Percentiles rank a stretch among this genome's conserved stretches.
Conservation (phyloP, 2,329 filamentous ascomycete genomes). For the Penicillium sp. region DNA sequence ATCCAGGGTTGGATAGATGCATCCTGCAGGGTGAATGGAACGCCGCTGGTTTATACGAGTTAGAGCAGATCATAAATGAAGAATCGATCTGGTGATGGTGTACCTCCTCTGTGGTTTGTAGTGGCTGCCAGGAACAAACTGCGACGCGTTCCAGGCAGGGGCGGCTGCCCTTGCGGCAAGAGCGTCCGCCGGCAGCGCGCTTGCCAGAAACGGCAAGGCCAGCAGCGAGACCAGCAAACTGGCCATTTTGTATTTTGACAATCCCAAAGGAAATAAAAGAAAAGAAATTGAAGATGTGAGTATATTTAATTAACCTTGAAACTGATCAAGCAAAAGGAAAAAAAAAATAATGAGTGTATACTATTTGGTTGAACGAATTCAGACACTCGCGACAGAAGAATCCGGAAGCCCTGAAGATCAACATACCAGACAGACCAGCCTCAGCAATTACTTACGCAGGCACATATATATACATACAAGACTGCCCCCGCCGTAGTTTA, state of each 20-base stretch:
- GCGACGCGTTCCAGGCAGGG: conserved; percentile 1
- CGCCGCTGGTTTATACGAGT: conserved; percentile 15
- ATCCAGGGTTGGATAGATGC: conserved; percentile 19
- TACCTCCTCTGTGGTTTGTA: conserved; percentile 14
- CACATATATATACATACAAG: neutral
- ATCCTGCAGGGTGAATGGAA: conserved; percentile 20
- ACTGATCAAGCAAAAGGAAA: neutral
- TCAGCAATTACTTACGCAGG: neutral
- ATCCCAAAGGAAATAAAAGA: neutral
- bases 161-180: neutral
- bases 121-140: conserved; percentile 7
- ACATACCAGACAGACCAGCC: conserved; percentile 3
- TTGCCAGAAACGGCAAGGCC: conserved; percentile 11
- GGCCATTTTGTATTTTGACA: conserved; percentile 5
- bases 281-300: neutral
- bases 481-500: neutral
- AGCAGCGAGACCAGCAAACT: conserved; percentile 8
- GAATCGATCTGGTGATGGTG: neutral
- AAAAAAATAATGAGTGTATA: neutral
- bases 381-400: neutral
- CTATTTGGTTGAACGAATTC: neutral
- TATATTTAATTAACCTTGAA: neutral
- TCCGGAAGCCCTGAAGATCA: conserved; percentile 6
- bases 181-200: no score
- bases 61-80: neutral